Conservation (phyloP, 2,329 filamentous ascomycete species). For the Aspergillus proliferans region DNA sequence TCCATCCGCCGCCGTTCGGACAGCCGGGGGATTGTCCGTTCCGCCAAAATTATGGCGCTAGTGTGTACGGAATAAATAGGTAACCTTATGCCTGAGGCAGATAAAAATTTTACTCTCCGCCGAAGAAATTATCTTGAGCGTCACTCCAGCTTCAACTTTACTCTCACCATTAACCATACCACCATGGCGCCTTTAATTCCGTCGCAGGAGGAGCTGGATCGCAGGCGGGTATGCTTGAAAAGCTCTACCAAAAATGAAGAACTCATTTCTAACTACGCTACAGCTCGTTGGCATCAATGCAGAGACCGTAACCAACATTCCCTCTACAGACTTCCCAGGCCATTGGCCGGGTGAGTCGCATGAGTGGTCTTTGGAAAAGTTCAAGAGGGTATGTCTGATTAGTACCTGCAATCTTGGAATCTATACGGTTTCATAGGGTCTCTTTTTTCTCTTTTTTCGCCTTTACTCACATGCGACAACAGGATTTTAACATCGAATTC, state of each 20-base stretch:
- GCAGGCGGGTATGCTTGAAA: conserved; percentile 33
- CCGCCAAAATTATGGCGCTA: not conserved
- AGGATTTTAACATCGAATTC: conserved; percentile 68
- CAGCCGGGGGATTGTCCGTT: not conserved
- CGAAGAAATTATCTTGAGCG: conserved; percentile 29
- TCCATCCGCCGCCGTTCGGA: not conserved
- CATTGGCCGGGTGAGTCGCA: conserved; percentile 86
- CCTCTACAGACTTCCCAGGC: conserved; percentile 85
- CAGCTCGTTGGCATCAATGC: conserved; percentile 80
- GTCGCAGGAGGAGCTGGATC: conserved; percentile 38
- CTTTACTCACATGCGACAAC: conserved; percentile 7
- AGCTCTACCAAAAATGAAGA: no score
- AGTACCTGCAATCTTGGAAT: no score
- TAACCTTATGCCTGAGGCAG: conserved; percentile 19
- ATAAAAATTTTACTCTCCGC: conserved; percentile 18
- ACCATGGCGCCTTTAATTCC: conserved; percentile 39
- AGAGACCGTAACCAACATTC: conserved; percentile 84
- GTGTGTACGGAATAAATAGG: conserved; percentile 13
- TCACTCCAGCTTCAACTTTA: conserved; percentile 18
- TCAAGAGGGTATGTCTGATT: conserved; percentile 48
- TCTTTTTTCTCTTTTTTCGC: not conserved
- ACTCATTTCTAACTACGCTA: conserved; percentile 11
- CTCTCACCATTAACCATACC: conserved; percentile 14
- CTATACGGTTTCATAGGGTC: not conserved
- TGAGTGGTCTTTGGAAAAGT: conserved; percentile 68